Conservation (phyloP, 2,329 filamentous ascomycete genomes). For the Emydomyces testavorans region DNA sequence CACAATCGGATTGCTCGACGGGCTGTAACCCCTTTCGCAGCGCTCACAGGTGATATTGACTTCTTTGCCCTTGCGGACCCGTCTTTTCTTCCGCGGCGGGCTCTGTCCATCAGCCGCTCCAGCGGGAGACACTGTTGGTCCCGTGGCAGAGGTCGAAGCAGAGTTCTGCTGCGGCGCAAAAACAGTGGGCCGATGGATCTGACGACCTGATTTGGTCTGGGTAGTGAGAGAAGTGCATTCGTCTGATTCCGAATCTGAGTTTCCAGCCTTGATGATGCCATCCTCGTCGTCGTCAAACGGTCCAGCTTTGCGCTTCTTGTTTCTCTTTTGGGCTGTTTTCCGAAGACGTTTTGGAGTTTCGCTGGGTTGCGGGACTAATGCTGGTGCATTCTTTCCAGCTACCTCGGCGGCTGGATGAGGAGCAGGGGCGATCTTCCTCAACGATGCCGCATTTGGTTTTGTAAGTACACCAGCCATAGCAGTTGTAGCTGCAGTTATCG, state of each 20-base stretch:
- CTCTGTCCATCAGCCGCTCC: conserved; percentile 21
- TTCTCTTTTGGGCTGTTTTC: conserved; percentile 9
- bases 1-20: conserved; percentile 65
- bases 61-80: conserved; percentile 35
- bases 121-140: conserved; percentile 7
- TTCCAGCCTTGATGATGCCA: conserved; percentile 26
- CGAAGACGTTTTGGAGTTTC: conserved; percentile 1
- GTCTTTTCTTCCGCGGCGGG: conserved; percentile 48
- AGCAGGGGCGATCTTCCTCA: conserved; percentile 10
- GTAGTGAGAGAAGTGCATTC: conserved; percentile 48
- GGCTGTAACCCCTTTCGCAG: conserved; percentile 61
- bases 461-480: background rate
- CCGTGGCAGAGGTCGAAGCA: conserved; percentile 13
- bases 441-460: background rate
- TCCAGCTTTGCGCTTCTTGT: conserved; percentile 15
- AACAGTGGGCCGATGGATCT: conserved; percentile 53
- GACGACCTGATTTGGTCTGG: conserved; percentile 64
- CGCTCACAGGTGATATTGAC: conserved; percentile 50
- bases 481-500: background rate
- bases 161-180: conserved; percentile 37
- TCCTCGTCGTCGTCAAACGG: conserved; percentile 24
- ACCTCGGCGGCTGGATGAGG: background rate
- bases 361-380: background rate
- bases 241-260: conserved; percentile 32
- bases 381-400: background rate